Evolutionary conservation across 305 asterid species (phyloP), one percentile per base, ranked within the genome.

Genomic region (Ilex paraguariensis): DNA sequence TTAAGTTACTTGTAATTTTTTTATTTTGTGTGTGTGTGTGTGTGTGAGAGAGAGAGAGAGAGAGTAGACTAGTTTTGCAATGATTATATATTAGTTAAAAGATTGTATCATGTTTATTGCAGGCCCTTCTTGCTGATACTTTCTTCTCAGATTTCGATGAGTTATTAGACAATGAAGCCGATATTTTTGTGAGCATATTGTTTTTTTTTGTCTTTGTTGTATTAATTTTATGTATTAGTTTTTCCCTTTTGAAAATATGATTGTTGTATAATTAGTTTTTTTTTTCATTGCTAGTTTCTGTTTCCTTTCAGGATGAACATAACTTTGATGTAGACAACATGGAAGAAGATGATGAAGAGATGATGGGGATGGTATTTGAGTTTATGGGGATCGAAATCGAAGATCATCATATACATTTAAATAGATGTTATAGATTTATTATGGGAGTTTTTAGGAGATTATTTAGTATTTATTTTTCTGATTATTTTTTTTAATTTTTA

Each of bases 91-190:
- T 21, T 21, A 4, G 6, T 36, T 36, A 36, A 36, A 5, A 36
- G 42, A 36, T 36, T 36, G 42, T 36, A 1, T 36, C 9, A 36
- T 36, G 42, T 5, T 30, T 32, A 17, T 64, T 72, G 71, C 90
- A 92, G 97, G 98, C 98, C 64, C 85, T 95, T 60, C 96, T 92
- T 59, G 84, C 85, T 68, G 97, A 92, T 81, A 85, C 97, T 32
- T 92, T 92, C 73, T 79, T 92, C 71, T 96, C 98, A 33, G 98
- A 89, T 82, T 92, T 92, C 42, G 97, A 92, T 16, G 97, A 92
- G 45, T 71, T 91, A 68, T 87, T 97, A 36, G 98, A 91, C 73
- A 83, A 82, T 61, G 98, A 91, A 80, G 96, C 87, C 51, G 94
- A 85, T 70, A 59, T 69, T 73, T 71, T 75, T 80, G 98, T 91